A percentile compares a stretch with the other conserved stretches of the same genome.
These are phyloP conservation scores for Hordeum pubiflorum DNA, from an alignment of 202 grass and related monocot species.

Conservation along the genomic window DNA sequence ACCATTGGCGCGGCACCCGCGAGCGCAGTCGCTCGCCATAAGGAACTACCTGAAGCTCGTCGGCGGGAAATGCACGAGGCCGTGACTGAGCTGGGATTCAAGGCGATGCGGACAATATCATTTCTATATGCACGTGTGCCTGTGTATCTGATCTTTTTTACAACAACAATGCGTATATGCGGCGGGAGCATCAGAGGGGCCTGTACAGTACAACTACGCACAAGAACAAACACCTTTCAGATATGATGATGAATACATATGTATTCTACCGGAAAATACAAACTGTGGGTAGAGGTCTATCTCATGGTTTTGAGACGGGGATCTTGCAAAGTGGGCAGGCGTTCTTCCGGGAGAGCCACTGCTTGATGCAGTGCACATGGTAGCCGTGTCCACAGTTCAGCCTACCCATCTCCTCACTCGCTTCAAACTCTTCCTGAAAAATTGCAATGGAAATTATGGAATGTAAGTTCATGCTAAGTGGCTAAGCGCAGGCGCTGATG, in stretches of 20 bases:
- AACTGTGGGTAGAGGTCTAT: not conserved
- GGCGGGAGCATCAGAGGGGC: not conserved
- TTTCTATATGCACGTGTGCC: too few species aligned
- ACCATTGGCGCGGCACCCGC: not conserved
- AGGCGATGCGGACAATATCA: too few species aligned
- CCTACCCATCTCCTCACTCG: conserved; percentile 57
- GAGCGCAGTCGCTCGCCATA: not conserved
- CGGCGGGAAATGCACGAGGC: not conserved
- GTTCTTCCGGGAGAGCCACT: conserved; percentile 90
- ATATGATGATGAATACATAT: conserved; percentile 2
- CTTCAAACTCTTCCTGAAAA: conserved; percentile 75
- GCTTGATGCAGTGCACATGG: conserved; percentile 88
- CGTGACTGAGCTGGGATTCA: not conserved
- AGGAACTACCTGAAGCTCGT: conserved; percentile 47
- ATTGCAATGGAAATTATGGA: not conserved
- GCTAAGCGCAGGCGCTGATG: too few species aligned
- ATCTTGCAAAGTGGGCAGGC: conserved; percentile 86
- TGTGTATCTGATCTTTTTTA: not conserved
- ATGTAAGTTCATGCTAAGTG: too few species aligned
- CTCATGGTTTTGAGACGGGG: conserved; percentile 47
- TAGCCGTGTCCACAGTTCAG: conserved; percentile 74
- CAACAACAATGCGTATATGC: not conserved
- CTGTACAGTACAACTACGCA: conserved; percentile 34
- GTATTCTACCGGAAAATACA: not conserved
- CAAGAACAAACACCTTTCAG: conserved; percentile 17